Evolutionary conservation across 768 basidiomycete genomes (phyloP), one percentile per base, ranked within the genome.

Genomic region (Mycena latifolia): DNA sequence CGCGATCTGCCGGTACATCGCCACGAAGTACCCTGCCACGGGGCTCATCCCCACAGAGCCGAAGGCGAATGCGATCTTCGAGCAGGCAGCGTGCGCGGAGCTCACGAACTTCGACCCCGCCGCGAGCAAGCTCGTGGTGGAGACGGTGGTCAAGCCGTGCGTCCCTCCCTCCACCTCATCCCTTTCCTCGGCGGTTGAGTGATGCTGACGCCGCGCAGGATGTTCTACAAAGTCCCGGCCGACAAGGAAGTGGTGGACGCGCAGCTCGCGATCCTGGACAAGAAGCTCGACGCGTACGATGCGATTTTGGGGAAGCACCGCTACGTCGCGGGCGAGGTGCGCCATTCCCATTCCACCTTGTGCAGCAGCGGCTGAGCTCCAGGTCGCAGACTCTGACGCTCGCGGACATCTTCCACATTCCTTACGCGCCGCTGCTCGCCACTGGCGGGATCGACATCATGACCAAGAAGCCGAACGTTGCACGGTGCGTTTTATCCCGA

Each of bases 311-410:
- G 79, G 29, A 89, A 86, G 73, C 83, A 85, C 62, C 83, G 81
- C 69, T 89, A 87, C 72, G 70, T 89, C 37, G 86, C 83, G 22
- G 88, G 88, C 0, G 79, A 89, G 69, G 86, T 80, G 37, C 57
- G 78, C 73, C 29, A 8, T 33, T 33, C 31, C 11, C 9, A 3
- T 28, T 47, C 12, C 14, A 15, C 14, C 5, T 11, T 5, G 4
- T 17, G 3, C 22, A 14, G n/a, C n/a, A 27, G 22, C 46, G 10
- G 22, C 24, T 24, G 46, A 24, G 12, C 25, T 5, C 31, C 11
- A 25, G 10, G 46, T 24, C 27, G 10, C 25, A 47, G 46, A 25
- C 22, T 2, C 46, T 47, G 3, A 47, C 24, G 12, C 46, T 47
- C 11, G 46, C 25, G 24, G 46, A 47, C 46, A 8, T 47, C 24